Conservation (phyloP, 2,329 filamentous ascomycete species). For the Epichloe festucae region DNA sequence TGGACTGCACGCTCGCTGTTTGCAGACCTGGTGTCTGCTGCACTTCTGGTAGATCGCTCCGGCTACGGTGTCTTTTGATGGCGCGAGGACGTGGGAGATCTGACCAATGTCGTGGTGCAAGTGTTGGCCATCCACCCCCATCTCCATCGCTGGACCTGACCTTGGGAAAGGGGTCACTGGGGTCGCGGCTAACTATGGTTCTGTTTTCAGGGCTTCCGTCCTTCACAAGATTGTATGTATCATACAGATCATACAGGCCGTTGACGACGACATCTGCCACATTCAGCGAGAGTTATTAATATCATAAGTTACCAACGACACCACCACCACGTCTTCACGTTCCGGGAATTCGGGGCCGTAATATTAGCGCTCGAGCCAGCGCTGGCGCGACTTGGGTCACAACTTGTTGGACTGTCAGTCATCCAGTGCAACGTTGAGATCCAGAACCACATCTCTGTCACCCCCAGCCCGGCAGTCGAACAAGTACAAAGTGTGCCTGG, state of each 20-base stretch:
- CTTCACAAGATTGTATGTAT: background rate
- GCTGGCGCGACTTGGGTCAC: background rate
- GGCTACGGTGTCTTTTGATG: too few species aligned
- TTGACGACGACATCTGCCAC: background rate
- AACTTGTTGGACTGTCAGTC: background rate
- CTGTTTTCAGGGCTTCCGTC: background rate
- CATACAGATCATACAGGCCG: too few species aligned
- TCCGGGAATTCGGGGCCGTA: background rate
- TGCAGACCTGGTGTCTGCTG: background rate
- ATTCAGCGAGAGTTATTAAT: background rate
- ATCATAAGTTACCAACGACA: background rate
- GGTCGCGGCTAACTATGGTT: constrained; percentile 2
- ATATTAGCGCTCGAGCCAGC: background rate
- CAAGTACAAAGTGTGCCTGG: constrained; percentile 2
- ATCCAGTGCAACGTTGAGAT: constrained; percentile 5
- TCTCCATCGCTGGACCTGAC: background rate
- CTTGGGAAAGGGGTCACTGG: background rate
- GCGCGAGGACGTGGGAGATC: too few species aligned
- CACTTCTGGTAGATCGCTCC: too few species aligned
- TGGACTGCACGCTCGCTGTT: background rate
- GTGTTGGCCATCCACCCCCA: background rate
- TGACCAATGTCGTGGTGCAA: too few species aligned
- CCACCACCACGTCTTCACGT: background rate
- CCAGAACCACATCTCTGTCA: constrained; percentile 6
- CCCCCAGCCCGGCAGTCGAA: constrained; percentile 7